Base-by-base conservation (phyloP, 2,329 filamentous ascomycete species). In the Cladosporium sp. region DNA sequence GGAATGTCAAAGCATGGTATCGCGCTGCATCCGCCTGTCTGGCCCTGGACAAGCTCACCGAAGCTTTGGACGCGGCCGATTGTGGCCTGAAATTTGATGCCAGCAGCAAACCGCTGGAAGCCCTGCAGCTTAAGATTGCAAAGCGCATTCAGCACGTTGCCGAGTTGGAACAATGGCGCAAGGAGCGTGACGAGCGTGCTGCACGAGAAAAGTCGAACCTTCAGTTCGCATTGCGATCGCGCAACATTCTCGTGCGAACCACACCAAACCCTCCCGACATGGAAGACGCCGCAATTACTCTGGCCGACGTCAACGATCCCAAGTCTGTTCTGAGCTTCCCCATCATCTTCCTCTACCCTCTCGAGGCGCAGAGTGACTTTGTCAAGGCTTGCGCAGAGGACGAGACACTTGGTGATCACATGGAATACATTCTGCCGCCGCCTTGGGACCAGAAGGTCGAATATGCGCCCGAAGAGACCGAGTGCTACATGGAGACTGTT, bases 1-100 rank as follows among this genome's bases (percentile, higher is more conserved):
- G 77, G 60, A 97, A 97, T 77, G 78, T 96, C 74, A 99, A 99
- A 81, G 94, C 95, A 1, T 92, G 89, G 80, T 99, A 96, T 80
- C 90, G 95, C 69, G 93, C 91, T 65, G 87, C 91, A 2, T 84
- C 85, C 67, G 94, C 95, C 4, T 86, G 96, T 65, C 82, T 96
- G 30, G 87, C 89, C 1, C 86, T 97, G 18, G 90, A 91, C 76
- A 92, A 92, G 74, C 82, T 96, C 65, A 78, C 81, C 26, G 93
- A 97, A 80, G 93, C 95, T 2, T 85, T 89, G 71, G 92, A 96
- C 77, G 88, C 92, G 4, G 93, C 90, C 74, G 81, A 85, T 4
- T 85, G 88, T 5, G 95, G 93, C 0, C 82, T 97, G 2, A 82
- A 83, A 2, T 78, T 95, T n/a, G 93, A 96, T 68, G 77, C 85